Percentiles rank a stretch among this genome's conserved stretches.
Evolutionary conservation across 257 asterid species (phyloP).

Genomic region (Cruciata laevipes): DNA sequence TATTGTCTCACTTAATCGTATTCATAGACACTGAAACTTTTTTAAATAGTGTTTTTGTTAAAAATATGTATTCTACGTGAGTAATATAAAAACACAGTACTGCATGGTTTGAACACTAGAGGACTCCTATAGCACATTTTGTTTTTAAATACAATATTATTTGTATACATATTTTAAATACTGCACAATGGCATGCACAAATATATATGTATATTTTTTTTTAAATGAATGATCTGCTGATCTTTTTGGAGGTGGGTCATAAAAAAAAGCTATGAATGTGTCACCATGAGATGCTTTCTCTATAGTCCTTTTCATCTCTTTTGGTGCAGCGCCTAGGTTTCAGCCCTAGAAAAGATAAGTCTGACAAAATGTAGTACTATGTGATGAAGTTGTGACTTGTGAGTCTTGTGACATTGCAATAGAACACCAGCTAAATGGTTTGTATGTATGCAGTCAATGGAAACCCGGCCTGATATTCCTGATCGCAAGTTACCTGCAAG

Average conservation of each 20-base stretch:
- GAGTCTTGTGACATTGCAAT: neutral
- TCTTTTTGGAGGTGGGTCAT: conserved; percentile 63
- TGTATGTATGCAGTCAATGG: conserved; percentile 61
- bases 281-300: neutral
- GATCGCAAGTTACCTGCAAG: conserved; percentile 92
- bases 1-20: conserved; percentile 5
- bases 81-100: too few species aligned
- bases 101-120: too few species aligned
- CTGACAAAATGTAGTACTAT: neutral
- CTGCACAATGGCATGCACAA: too few species aligned
- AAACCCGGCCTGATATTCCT: conserved; percentile 70
- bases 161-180: too few species aligned
- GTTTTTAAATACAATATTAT: too few species aligned
- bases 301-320: neutral
- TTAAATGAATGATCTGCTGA: too few species aligned
- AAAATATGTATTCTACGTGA: too few species aligned
- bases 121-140: too few species aligned
- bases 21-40: conserved; percentile 14
- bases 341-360: too few species aligned
- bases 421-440: neutral
- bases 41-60: too few species aligned
- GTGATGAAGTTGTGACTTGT: conserved; percentile 3
- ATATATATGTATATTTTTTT: too few species aligned
- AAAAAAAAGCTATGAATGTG: neutral
- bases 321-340: too few species aligned